These are phyloP conservation scores for Amauroascus verrucosus DNA, from an alignment of 2,329 filamentous ascomycete species.

Conservation along the genomic window DNA sequence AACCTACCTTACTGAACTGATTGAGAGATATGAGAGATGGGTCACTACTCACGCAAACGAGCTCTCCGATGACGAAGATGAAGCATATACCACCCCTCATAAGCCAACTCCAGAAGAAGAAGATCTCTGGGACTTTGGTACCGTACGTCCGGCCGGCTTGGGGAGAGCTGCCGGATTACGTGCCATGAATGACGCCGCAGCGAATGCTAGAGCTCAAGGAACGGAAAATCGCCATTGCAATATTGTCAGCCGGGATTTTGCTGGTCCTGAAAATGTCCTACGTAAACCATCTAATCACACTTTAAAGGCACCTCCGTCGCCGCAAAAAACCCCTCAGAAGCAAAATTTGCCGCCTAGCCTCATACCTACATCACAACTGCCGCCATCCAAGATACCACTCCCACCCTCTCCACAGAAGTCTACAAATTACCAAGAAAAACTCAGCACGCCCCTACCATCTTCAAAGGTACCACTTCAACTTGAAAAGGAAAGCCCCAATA, in stretches of 20 bases:
- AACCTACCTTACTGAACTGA: slow-evolving; percentile 90
- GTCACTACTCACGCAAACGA: slow-evolving; percentile 65
- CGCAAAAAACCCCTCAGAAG: slow-evolving; percentile 50
- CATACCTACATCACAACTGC: slow-evolving; percentile 26
- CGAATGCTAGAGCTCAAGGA: slow-evolving; percentile 60
- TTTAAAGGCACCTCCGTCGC: slow-evolving; percentile 43
- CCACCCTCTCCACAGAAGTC: slow-evolving; percentile 50
- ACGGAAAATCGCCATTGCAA: slow-evolving; percentile 20
- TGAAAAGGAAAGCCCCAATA: slow-evolving; percentile 29
- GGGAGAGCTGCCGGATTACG: slow-evolving; percentile 55
- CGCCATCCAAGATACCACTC: slow-evolving; percentile 52
- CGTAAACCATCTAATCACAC: slow-evolving; percentile 22
- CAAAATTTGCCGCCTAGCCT: slow-evolving; percentile 29
- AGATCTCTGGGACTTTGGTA: slow-evolving; percentile 98
- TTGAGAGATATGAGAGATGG: slow-evolving; percentile 84
- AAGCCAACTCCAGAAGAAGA: slow-evolving; percentile 51
- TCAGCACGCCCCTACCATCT: slow-evolving; percentile 38
- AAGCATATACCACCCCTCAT: slow-evolving; percentile 33
- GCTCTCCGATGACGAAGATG: slow-evolving; percentile 56
- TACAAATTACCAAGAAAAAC: slow-evolving; percentile 35
- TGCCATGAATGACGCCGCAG: slow-evolving; percentile 68
- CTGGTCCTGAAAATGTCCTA: slow-evolving; percentile 22
- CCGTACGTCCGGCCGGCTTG: slow-evolving; percentile 68
- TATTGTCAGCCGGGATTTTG: slow-evolving; percentile 4
- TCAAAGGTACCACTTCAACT: slow-evolving; percentile 27